phyloP scores from a whole-genome alignment of 1,284 basidiomycete species.

The Rugiboletus extremiorientalis region DNA sequence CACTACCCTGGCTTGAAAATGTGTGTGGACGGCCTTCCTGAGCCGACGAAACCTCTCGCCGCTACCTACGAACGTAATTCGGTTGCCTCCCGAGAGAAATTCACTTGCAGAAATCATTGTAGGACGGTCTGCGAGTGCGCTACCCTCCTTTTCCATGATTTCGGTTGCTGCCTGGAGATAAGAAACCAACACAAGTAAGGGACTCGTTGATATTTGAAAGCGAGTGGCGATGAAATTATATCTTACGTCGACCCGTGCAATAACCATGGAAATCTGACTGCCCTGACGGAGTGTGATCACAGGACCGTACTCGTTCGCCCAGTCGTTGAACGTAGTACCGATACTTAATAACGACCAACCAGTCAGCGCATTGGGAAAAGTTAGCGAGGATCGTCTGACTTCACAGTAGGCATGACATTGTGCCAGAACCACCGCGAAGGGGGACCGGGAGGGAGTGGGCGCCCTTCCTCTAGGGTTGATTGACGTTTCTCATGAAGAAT shows the following conservation, averaged over 20 bases:
- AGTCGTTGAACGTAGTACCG: conserved; percentile 20
- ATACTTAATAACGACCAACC: conserved; percentile 10
- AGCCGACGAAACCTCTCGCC: conserved; percentile 34
- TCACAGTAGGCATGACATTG: conserved; percentile 12
- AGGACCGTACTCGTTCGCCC: conserved; percentile 37
- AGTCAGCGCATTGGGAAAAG: background rate
- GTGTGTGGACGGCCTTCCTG: conserved; percentile 38
- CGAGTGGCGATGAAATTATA: background rate
- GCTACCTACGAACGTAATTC: conserved; percentile 22
- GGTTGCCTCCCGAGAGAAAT: conserved; percentile 30
- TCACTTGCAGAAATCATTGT: conserved; percentile 30
- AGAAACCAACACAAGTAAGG: background rate
- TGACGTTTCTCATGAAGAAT: background rate
- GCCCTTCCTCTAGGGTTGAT: conserved; percentile 6
- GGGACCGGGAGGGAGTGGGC: conserved; percentile 29
- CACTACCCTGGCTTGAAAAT: conserved; percentile 39
- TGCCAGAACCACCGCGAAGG: conserved; percentile 23
- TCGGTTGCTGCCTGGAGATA: conserved; percentile 31
- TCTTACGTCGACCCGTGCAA: conserved; percentile 34
- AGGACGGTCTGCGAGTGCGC: conserved; percentile 36
- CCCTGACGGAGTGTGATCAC: conserved; percentile 35
- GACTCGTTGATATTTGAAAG: background rate
- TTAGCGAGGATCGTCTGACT: conserved; percentile 13
- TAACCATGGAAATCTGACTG: conserved; percentile 25
- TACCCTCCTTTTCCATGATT: conserved; percentile 41